Conservation (phyloP, 2,329 filamentous ascomycete genomes). For the Beauveria brongniartii region DNA sequence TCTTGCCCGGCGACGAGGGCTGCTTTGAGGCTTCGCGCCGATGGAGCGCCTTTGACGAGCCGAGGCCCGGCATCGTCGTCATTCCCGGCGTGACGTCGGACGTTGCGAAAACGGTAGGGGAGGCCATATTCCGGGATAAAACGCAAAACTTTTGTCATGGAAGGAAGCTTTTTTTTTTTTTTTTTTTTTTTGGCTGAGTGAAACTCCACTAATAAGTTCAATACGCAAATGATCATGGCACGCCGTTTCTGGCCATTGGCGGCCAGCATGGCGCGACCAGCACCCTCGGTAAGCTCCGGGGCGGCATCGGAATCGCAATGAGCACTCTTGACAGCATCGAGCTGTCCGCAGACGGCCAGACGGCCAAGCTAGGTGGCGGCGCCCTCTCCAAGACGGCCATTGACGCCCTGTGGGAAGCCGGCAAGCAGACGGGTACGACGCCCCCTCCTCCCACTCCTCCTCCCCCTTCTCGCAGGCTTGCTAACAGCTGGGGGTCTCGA, state of each 20-base stretch:
- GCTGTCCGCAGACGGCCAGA: conserved; percentile 33
- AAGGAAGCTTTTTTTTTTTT: too few relatives aligned
- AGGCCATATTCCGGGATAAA: too few relatives aligned
- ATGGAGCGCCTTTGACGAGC: conserved; percentile 5
- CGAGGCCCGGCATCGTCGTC: not conserved
- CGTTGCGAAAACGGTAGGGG: conserved; percentile 3
- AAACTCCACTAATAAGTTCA: conserved; percentile 17
- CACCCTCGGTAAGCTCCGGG: conserved; percentile 38
- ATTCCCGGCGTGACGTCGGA: not conserved
- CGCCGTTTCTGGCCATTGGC: conserved; percentile 46
- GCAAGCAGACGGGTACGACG: conserved; percentile 39
- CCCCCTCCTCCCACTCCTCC: not conserved
- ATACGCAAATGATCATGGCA: conserved; percentile 35
- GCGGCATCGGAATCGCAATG: conserved; percentile 43
- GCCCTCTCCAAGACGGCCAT: conserved; percentile 36
- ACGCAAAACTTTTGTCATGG: too few relatives aligned
- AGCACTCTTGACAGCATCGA: conserved; percentile 33
- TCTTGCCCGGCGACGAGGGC: not conserved
- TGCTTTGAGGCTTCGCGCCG: not conserved
- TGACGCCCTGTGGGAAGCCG: conserved; percentile 39
- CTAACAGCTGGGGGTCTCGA: not conserved
- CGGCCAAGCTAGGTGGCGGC: conserved; percentile 41
- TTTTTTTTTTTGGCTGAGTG: too few relatives aligned
- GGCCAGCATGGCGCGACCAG: conserved; percentile 43
- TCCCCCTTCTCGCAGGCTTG: not conserved